Evolutionary conservation across 352 stramenopile genomes (phyloP).

Genomic region (Elongisporangium prolatum): DNA sequence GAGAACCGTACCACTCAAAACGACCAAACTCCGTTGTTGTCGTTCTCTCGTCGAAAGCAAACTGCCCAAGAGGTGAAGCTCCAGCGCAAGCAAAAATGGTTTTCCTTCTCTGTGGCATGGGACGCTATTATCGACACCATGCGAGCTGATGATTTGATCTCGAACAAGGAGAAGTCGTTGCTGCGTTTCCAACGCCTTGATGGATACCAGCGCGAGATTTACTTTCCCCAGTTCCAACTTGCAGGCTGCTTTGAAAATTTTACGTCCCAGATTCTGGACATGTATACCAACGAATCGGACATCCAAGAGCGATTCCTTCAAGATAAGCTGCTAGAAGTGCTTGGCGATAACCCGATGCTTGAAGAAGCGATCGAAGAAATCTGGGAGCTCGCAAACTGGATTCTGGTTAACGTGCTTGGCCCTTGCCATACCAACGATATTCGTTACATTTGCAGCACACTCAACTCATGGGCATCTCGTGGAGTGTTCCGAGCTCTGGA

Average conservation of each 20-base stretch:
- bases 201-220: slow-evolving; percentile 97
- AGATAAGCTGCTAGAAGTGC: slow-evolving; percentile 78
- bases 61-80: slow-evolving; percentile 80
- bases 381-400: slow-evolving; percentile 95
- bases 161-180: slow-evolving; percentile 82
- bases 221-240: slow-evolving; percentile 97
- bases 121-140: slow-evolving; percentile 97
- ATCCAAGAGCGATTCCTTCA: slow-evolving; percentile 72
- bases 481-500: slow-evolving; percentile 79
- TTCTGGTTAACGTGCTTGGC: slow-evolving; percentile 94
- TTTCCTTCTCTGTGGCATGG: slow-evolving; percentile 97
- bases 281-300: slow-evolving; percentile 58
- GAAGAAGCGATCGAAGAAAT: slow-evolving; percentile 94
- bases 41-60: slow-evolving; percentile 84
- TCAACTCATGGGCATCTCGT: slow-evolving; percentile 75
- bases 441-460: slow-evolving; percentile 83
- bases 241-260: slow-evolving; percentile 95
- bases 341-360: slow-evolving; percentile 76
- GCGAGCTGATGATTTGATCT: slow-evolving; percentile 89
- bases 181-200: slow-evolving; percentile 96
- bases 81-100: slow-evolving; percentile 96
- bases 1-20: neutral
- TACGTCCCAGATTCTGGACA: slow-evolving; percentile 62
- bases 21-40: slow-evolving; percentile 77
- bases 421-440: slow-evolving; percentile 94